These are phyloP conservation scores for Macrophomina pseudophaseolina DNA, from an alignment of 2,329 filamentous ascomycete species.

Conservation along the genomic window DNA sequence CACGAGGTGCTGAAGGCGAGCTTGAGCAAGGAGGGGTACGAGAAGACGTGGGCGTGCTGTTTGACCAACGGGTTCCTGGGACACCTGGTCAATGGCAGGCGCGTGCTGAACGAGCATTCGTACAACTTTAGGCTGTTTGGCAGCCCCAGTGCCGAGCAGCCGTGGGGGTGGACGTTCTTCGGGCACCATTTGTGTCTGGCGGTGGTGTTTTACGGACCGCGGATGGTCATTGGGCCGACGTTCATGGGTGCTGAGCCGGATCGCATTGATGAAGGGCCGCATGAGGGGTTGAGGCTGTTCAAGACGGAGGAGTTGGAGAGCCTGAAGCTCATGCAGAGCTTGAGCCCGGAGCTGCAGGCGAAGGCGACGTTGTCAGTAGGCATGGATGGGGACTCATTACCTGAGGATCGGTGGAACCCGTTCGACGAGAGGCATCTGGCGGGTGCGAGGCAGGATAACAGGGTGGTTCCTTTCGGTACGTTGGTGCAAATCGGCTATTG, in stretches of 20 bases:
- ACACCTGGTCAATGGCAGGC: conserved; percentile 64
- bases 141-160: conserved; percentile 39
- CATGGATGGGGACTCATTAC: conserved; percentile 37
- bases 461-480: conserved; percentile 67
- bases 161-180: conserved; percentile 78
- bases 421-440: conserved; percentile 80
- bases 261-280: conserved; percentile 68
- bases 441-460: conserved; percentile 79
- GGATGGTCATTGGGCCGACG: conserved; percentile 73
- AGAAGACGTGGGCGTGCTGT: conserved; percentile 61
- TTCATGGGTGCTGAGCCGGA: conserved; percentile 85
- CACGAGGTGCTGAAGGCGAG: conserved; percentile 62
- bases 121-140: conserved; percentile 80
- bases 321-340: conserved; percentile 71
- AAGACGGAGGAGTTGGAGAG: conserved; percentile 68
- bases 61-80: conserved; percentile 75
- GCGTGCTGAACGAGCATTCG: conserved; percentile 74
- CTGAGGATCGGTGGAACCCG: conserved; percentile 72
- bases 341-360: conserved; percentile 53
- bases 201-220: conserved; percentile 67
- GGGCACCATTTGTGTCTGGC: conserved; percentile 79
- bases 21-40: conserved; percentile 72
- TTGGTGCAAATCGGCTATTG: neutral
- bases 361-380: conserved; percentile 58
- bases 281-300: conserved; percentile 69